These are phyloP conservation scores for Gossypium stocksii DNA, from an alignment of 345 rosid genomes.

Conservation along the genomic window DNA sequence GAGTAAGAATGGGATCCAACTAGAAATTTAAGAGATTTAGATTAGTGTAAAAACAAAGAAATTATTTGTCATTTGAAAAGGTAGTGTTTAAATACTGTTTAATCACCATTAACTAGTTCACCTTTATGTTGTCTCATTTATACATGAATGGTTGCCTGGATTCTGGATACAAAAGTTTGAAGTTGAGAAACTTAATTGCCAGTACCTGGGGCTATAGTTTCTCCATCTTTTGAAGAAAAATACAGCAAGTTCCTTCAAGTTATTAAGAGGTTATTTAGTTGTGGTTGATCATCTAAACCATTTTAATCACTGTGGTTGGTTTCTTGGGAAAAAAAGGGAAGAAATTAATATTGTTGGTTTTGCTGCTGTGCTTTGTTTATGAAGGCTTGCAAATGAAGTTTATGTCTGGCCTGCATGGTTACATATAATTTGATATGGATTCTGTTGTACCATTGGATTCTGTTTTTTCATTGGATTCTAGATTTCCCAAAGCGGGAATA, in stretches of 20 bases:
- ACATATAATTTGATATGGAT: background rate
- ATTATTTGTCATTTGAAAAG: background rate
- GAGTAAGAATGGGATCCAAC: conserved; percentile 78
- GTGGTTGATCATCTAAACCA: background rate
- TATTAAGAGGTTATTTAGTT: too few relatives aligned
- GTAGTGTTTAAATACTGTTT: conserved; percentile 34
- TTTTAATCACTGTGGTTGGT: background rate
- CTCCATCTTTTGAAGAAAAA: background rate
- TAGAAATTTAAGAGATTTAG: conserved; percentile 48
- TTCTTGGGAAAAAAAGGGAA: background rate
- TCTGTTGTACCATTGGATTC: background rate
- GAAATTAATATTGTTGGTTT: background rate
- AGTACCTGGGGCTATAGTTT: too few relatives aligned
- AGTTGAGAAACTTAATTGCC: too few relatives aligned
- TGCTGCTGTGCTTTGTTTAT: background rate
- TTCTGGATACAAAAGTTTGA: too few relatives aligned
- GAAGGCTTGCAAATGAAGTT: conserved; percentile 9
- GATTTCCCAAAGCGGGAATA: background rate
- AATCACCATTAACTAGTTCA: conserved; percentile 17
- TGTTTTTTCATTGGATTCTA: background rate
- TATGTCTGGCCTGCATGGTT: background rate
- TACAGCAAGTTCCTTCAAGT: too few relatives aligned
- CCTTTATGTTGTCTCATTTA: conserved; percentile 8
- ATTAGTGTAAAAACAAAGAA: conserved; percentile 7
- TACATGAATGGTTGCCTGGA: conserved; percentile 5